Conservation (phyloP, 139 green algal genomes). For the Asterochloris erici region DNA sequence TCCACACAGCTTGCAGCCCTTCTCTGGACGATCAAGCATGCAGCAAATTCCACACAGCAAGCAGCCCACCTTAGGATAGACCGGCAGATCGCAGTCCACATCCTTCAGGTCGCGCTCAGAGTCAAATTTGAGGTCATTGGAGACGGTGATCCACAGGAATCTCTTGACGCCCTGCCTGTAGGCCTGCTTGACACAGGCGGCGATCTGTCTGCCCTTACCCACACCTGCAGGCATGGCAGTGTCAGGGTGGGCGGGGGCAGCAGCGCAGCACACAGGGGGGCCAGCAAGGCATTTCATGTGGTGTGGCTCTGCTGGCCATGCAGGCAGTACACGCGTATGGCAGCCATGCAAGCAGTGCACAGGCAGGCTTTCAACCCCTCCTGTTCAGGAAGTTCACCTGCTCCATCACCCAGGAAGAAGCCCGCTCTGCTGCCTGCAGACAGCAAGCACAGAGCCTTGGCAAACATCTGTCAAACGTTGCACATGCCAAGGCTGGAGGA, state of each 20-base stretch:
- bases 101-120: slow-evolving; percentile 77
- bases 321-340: too few species aligned
- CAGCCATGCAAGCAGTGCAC: too few species aligned
- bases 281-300: too few species aligned
- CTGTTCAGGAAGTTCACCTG: neutral
- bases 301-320: too few species aligned
- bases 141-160: slow-evolving; percentile 77
- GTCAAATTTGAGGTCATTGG: slow-evolving; percentile 68
- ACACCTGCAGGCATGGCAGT: slow-evolving; percentile 53
- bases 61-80: slow-evolving; percentile 48
- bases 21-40: too few species aligned
- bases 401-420: slow-evolving; percentile 84
- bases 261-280: too few species aligned
- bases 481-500: neutral
- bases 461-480: neutral
- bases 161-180: slow-evolving; percentile 29
- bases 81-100: slow-evolving; percentile 32
- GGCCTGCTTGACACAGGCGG: slow-evolving; percentile 50
- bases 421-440: slow-evolving; percentile 33
- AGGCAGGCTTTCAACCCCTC: too few species aligned
- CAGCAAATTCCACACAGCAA: neutral
- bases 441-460: neutral
- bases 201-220: slow-evolving; percentile 82
- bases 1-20: too few species aligned
- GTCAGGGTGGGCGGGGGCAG: too few species aligned